Conservation (phyloP, 208 protist species). For the Acanthamoeba sp. region DNA sequence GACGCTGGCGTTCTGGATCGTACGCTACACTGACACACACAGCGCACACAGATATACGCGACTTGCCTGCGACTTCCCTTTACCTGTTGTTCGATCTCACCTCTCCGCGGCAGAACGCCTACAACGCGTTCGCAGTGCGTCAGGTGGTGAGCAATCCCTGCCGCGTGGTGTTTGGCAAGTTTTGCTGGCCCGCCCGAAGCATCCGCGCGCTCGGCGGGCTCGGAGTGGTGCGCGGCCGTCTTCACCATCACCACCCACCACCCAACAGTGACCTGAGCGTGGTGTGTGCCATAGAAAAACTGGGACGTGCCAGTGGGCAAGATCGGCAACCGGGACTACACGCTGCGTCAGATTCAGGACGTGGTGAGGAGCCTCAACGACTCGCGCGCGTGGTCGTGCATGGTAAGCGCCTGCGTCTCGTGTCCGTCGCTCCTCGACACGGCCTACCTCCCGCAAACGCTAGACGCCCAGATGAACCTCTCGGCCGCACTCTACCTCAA, state of each 20-base stretch:
- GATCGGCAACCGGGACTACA: not conserved
- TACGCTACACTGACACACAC: not conserved
- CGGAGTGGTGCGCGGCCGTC: not conserved
- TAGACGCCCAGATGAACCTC: slow-evolving; percentile 3
- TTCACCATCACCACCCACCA: not conserved
- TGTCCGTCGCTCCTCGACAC: slow-evolving; percentile 4
- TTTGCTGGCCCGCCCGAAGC: slow-evolving; percentile 62
- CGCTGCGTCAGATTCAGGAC: not conserved
- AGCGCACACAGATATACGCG: not conserved
- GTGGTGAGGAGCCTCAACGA: not conserved
- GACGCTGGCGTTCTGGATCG: slow-evolving; percentile 37
- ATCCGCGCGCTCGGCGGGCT: slow-evolving; percentile 41
- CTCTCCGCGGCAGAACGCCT: not conserved
- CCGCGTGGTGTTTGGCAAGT: slow-evolving; percentile 13
- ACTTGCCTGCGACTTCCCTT: not conserved
- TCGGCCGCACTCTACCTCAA: not conserved
- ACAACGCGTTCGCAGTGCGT: slow-evolving; percentile 42
- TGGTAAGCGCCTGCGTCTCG: slow-evolving; percentile 33
- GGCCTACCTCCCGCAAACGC: not conserved
- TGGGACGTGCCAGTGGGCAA: not conserved
- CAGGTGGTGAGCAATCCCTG: slow-evolving; percentile 45
- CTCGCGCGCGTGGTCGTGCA: slow-evolving; percentile 23
- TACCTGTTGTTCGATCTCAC: not conserved
- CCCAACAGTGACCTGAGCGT: not conserved
- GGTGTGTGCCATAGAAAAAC: not conserved